Evolutionary conservation across 352 stramenopile genomes (phyloP), one percentile per base, ranked within the genome.

Genomic region (Globisporangium radiosum): DNA sequence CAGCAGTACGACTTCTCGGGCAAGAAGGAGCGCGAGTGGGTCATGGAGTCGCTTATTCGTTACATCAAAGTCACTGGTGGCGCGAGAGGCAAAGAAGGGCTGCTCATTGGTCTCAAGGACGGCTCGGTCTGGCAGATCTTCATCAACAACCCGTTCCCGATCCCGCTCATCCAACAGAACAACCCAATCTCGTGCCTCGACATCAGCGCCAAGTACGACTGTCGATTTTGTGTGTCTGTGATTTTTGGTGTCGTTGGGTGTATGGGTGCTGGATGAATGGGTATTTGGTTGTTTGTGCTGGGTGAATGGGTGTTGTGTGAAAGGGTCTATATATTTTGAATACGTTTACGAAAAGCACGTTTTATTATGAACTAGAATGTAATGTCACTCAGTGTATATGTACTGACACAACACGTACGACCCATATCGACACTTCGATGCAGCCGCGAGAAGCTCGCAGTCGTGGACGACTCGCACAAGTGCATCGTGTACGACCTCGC

Each of bases 91-190:
- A 74, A 75, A 13, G 93, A 98, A 71, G 92, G 87, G 0, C 59
- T 98, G 25, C 75, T 98, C 0, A 81, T 98, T 10, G 93, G 93
- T 1, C 73, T 98, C n/a, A 89, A 97, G 40, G 85, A 96, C 65
- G 94, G 94, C 38, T 81, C 75, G 0, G 83, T 98, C 5, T 88
- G 93, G 65, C 90, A 97, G 57, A 88, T 98, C 40, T 98, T 97
- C 73, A 82, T 98, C 62, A 89, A 97, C 70, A 98, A 98, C 63
- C 81, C 92, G 42, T 98, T 98, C 60, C 94, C 93, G 13, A 91
- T 98, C 48, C 77, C 92, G 50, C 67, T 98, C 11, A 92, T 97
- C 61, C 82, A 93, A 53, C 84, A 96, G 52, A 84, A 62, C 55
- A 85, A 81, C 56, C 63, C 81, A 15, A 96, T 98, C 39, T 85